Base-by-base conservation (phyloP, 2,329 filamentous ascomycete species). In the Colletotrichum eremochloae region DNA sequence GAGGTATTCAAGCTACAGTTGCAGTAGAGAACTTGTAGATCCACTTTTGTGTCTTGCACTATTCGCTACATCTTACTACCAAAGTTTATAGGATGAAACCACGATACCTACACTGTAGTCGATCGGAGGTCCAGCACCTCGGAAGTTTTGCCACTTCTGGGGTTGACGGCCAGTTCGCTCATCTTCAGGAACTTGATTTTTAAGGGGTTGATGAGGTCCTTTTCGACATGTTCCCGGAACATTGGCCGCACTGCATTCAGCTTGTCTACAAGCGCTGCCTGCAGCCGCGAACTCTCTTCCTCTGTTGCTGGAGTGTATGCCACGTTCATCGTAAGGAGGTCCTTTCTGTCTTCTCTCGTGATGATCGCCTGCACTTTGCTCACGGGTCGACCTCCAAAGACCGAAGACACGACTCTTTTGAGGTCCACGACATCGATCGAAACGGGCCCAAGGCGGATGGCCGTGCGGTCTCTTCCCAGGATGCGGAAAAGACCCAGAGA, bases 151-250 rank as follows among this genome's bases (percentile, higher is more conserved):
- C 69, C 69, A 20, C 66, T 72, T 20, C 66, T 64, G 6, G 69
- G 66, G 42, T 69, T 72, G 40, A 72, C 60, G 9, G 33, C 66
- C 3, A 72, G 66, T 18, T 72, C 69, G 46, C 60, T 61, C 65
- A 69, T 60, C 3, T n/a, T 61, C 18, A 72, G 12, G 24, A 72
- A 72, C 46, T 61, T 61, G 3, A 69, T 24, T 24, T 38, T 11
- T 29, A 72, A 56, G 20, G 62, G 60, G 38, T 72, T 72, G n/a
- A 72, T 56, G 2, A 72, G 46, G 12, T 65, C 61, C 55, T 69
- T 72, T 33, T 65, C 53, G 53, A 72, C 69, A 55, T 72, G 66
- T 15, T 69, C 69, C 24, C 55, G 55, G 24, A 72, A 72, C 69
- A 72, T 72, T 8, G 69, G 66, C 31, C 66, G 69, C 46, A 69